Evolutionary conservation across 2,329 filamentous ascomycete genomes (phyloP).

Genomic region (Westerdykella sp.): DNA sequence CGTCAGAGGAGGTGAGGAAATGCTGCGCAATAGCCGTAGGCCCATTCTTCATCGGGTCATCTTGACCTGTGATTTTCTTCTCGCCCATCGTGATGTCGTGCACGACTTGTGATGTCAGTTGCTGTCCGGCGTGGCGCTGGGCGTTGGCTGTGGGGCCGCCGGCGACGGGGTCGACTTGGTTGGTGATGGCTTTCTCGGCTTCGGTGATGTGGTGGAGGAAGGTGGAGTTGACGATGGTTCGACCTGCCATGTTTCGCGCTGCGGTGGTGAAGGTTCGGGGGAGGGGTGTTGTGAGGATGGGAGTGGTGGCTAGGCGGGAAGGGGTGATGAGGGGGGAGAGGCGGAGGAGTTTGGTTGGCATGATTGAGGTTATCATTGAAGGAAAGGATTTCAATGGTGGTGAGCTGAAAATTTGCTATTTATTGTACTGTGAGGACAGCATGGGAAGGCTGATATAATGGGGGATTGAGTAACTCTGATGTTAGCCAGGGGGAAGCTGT

Average conservation of each 20-base stretch:
- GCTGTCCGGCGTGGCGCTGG: slow-evolving; percentile 32
- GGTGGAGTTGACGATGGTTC: slow-evolving; percentile 29
- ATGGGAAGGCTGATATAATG: no score
- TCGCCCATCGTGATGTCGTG: slow-evolving; percentile 41
- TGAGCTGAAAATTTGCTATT: no score
- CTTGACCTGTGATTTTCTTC: slow-evolving; percentile 35
- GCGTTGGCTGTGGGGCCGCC: slow-evolving; percentile 40
- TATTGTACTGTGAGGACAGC: no score
- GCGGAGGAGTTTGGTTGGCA: slow-evolving; percentile 7
- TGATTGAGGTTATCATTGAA: no score
- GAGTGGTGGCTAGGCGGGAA: slow-evolving; percentile 6
- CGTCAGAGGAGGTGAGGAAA: slow-evolving; percentile 4
- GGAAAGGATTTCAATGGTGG: no score
- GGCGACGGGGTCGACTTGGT: slow-evolving; percentile 28
- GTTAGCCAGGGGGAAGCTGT: no score
- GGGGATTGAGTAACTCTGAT: no score
- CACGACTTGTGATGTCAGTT: slow-evolving; percentile 31
- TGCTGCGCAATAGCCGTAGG: slow-evolving; percentile 38
- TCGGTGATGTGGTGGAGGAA: slow-evolving; percentile 39
- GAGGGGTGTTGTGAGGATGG: slow-evolving; percentile 6
- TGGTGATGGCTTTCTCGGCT: slow-evolving; percentile 38
- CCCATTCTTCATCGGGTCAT: slow-evolving; percentile 31
- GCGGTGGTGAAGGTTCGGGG: slow-evolving; percentile 10
- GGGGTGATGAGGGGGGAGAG: slow-evolving; percentile 7
- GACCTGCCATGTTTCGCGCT: slow-evolving; percentile 8